Percentiles rank a stretch among this genome's conserved stretches.
phyloP scores from a whole-genome alignment of 495 filamentous ascomycete species.

The Penicillium maclennaniae region DNA sequence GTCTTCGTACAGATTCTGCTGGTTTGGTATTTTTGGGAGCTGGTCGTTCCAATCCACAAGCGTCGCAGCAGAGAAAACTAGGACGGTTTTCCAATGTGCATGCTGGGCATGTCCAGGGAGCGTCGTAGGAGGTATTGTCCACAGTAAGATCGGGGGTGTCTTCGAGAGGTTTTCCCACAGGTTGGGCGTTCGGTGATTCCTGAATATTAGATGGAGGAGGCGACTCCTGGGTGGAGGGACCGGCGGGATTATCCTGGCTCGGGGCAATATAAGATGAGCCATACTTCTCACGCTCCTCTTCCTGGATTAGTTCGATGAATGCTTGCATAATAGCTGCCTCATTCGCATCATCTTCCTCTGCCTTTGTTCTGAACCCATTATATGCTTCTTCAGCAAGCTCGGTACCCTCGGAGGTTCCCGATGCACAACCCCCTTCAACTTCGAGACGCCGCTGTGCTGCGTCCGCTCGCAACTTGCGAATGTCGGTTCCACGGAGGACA shows the following conservation, averaged over 20 bases:
- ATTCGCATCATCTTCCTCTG: constrained; percentile 86
- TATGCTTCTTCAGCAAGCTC: constrained; percentile 67
- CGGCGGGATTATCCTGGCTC: constrained; percentile 57
- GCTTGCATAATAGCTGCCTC: constrained; percentile 86
- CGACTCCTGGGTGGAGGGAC: constrained; percentile 36
- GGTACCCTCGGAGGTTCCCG: constrained; percentile 52
- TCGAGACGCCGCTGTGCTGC: constrained; percentile 67
- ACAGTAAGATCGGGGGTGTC: constrained; percentile 13
- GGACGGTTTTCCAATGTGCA: constrained; percentile 83
- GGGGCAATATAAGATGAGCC: constrained; percentile 63
- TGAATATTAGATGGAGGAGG: constrained; percentile 17
- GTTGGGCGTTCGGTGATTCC: constrained; percentile 5
- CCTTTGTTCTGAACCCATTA: constrained; percentile 76
- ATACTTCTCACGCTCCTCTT: constrained; percentile 74
- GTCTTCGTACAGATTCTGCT: constrained; percentile 9
- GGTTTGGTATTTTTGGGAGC: constrained; percentile 26
- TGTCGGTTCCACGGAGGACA: constrained; percentile 60
- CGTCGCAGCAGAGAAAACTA: constrained; percentile 70
- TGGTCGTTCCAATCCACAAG: constrained; percentile 65
- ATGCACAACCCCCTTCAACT: constrained; percentile 70
- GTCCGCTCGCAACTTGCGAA: constrained; percentile 69
- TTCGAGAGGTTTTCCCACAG: constrained; percentile 1
- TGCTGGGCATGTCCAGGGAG: constrained; percentile 67
- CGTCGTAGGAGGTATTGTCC: constrained; percentile 31
- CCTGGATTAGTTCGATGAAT: constrained; percentile 79